These are phyloP conservation scores for Incumbomyces delicatus DNA, from an alignment of 2,329 filamentous ascomycete species.

Conservation along the genomic window DNA sequence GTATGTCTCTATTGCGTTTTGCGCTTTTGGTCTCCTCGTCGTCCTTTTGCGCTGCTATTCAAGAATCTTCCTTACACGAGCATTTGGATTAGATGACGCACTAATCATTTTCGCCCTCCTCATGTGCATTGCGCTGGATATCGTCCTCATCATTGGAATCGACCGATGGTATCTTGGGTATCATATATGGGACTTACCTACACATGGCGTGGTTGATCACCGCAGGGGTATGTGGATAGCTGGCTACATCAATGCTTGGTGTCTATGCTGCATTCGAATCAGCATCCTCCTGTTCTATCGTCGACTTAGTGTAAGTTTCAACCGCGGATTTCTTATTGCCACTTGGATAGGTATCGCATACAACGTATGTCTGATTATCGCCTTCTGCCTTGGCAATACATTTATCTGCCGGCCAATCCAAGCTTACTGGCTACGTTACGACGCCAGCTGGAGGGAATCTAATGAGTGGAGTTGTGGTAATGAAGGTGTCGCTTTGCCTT, in stretches of 20 bases:
- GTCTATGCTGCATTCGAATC: constrained; percentile 14
- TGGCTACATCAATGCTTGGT: constrained; percentile 13
- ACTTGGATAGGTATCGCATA: constrained; percentile 21
- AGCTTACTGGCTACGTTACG: constrained; percentile 19
- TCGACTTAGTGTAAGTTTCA: constrained; percentile 18
- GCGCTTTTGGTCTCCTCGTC: constrained; percentile 16
- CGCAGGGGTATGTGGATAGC: constrained; percentile 18
- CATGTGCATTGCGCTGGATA: constrained; percentile 11
- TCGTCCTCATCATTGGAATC: constrained; percentile 17
- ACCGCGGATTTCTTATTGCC: constrained; percentile 14
- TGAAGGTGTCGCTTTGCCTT: constrained; percentile 14
- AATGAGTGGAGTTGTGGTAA: constrained; percentile 11
- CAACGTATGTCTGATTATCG: constrained; percentile 16
- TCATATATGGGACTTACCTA: constrained; percentile 19
- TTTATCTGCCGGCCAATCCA: constrained; percentile 17
- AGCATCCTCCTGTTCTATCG: constrained; percentile 22
- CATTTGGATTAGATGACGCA: constrained; percentile 18
- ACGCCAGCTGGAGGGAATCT: constrained; percentile 11
- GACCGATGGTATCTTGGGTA: constrained; percentile 13
- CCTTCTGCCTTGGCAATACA: constrained; percentile 13
- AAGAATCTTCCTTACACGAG: constrained; percentile 22
- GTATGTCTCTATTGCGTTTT: constrained; percentile 21
- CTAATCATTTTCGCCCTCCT: constrained; percentile 15
- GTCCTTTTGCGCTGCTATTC: constrained; percentile 22
- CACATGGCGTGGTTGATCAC: constrained; percentile 7